Evolutionary conservation across 2,329 filamentous ascomycete genomes (phyloP), one percentile per base, ranked within the genome.

Genomic region (Alternaria brassicae): DNA sequence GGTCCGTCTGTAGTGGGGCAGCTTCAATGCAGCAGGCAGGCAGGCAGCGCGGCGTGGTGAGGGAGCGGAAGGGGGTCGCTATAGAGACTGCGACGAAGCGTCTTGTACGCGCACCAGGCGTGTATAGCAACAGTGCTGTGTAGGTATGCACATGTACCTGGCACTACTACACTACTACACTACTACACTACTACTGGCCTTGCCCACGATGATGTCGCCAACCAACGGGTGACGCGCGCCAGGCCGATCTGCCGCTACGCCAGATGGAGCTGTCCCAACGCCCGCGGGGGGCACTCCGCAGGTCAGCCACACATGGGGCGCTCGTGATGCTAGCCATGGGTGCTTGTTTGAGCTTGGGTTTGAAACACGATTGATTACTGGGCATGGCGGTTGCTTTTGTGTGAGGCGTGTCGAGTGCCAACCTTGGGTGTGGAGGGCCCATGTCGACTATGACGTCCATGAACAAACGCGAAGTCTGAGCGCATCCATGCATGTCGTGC

Each of bases 191-290:
- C 37, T 28, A 21, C 36, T 6, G 51, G 15, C 44, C 17, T 41
- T 17, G 30, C 34, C 53, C 41, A 58, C 50, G 57, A 55, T 63
- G 59, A 64, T 59, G 61, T 53, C 53, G 56, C 53, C 49, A 45
- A 45, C 39, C 45, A 45, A 28, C 23, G 44, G 52, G n/a, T 21
- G 51, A 52, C 58, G 51, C 58, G 51, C 59, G 56, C 44, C 49
- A 53, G 36, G 37, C 49, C 56, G 55, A 58, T 50, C 44, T 41
- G 6, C 47, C 45, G 56, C 56, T 59, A 59, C 21, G 52, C 58
- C 54, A 48, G 10, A 61, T 60, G 50, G 15, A 55, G 59, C 37
- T 40, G 52, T 27, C 42, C 19, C 51, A 25, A 37, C 17, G 28
- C 30, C 36, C 36, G 49, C 30, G 58, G 47, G 53, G 47, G 41